These are phyloP conservation scores for Euclidium syriacum DNA, from an alignment of 345 rosid genomes.

Conservation along the genomic window DNA sequence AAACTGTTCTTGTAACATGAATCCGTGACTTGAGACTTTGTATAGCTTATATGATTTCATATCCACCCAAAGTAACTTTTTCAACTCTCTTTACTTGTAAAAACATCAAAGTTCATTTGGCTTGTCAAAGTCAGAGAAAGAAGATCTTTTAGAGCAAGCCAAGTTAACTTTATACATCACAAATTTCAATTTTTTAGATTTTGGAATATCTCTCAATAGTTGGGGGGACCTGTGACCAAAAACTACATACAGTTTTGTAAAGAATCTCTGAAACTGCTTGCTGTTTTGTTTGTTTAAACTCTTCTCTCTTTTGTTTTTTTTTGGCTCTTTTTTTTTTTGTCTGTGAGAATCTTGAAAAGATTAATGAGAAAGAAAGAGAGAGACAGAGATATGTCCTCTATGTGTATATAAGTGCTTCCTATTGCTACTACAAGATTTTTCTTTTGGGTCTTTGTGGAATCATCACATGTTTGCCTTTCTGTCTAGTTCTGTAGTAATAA, in stretches of 20 bases:
- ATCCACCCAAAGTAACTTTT: conserved; percentile 17
- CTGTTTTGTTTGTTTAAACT: neutral
- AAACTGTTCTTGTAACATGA: conserved; percentile 10
- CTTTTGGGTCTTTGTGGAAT: conserved; percentile 29
- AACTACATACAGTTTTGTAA: neutral
- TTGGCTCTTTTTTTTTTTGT: conserved; percentile 1
- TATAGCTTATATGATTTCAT: conserved; percentile 21
- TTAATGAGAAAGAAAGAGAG: conserved; percentile 5
- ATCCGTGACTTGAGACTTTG: conserved; percentile 21
- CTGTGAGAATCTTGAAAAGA: conserved; percentile 26
- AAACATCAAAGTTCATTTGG: conserved; percentile 23
- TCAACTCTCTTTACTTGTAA: conserved; percentile 25
- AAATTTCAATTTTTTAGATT: conserved; percentile 15
- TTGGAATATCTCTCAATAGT: conserved; percentile 22
- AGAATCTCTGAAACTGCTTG: conserved; percentile 4
- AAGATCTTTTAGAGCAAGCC: conserved; percentile 28
- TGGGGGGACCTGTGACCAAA: conserved; percentile 14
- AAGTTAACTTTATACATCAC: conserved; percentile 25
- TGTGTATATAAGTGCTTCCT: conserved; percentile 25
- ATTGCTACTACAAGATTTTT: conserved; percentile 10
- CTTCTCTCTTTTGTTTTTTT: neutral
- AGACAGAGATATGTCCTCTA: conserved; percentile 18
- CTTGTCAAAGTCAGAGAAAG: conserved; percentile 27
- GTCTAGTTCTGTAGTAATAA: conserved; percentile 25
- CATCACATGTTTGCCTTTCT: conserved; percentile 36